Base-by-base conservation (phyloP, 768 basidiomycete genomes). In the Phylloporus scabripes region DNA sequence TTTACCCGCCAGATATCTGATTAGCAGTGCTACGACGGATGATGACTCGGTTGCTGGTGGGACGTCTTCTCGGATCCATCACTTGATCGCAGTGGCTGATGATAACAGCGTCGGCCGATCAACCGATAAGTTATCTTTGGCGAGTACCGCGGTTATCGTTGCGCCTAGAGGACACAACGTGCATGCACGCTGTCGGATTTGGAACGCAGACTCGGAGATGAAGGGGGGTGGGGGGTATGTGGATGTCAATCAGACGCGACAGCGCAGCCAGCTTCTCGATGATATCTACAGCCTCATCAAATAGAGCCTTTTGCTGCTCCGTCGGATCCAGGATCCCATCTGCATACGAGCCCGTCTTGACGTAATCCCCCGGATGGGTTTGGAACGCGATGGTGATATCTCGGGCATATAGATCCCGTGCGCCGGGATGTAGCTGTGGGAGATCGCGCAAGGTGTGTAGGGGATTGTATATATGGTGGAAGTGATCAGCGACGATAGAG, bases 251-350 rank as follows among this genome's bases (percentile, higher is more conserved):
- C n/a, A n/a, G n/a, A n/a, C n/a, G n/a, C n/a, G n/a, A n/a, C n/a
- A 26, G 11, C 34, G 46, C 47, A 20, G 34, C 77, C 50, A 85
- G 62, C 50, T 73, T 60, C 34, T 80, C 67, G 15, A 89, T 75
- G 43, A 89, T 86, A 32, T 76, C 77, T 2, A 90, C 80, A 2
- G 85, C 89, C 15, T 82, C 66, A 64, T 73, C 75, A 62, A 92
- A 92, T 64, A 79, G 73, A n/a, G 47, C 69, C 68, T 81, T 86
- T 47, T 91, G 68, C 57, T 81, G 80, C 11, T 72, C 75, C 21
- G 80, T 79, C 14, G 82, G 68, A 52, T 77, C 63, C 12, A 76
- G 74, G 1, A 54, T 44, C 55, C 80, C 80, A 7, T 2, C 86
- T 28, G 26, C 7, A 26, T 26, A n/a, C n/a, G n/a, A n/a, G n/a